Percentiles rank a stretch among this genome's conserved stretches.
phyloP scores from a whole-genome alignment of 768 basidiomycete species.

The Kwoniella bestiolae region DNA sequence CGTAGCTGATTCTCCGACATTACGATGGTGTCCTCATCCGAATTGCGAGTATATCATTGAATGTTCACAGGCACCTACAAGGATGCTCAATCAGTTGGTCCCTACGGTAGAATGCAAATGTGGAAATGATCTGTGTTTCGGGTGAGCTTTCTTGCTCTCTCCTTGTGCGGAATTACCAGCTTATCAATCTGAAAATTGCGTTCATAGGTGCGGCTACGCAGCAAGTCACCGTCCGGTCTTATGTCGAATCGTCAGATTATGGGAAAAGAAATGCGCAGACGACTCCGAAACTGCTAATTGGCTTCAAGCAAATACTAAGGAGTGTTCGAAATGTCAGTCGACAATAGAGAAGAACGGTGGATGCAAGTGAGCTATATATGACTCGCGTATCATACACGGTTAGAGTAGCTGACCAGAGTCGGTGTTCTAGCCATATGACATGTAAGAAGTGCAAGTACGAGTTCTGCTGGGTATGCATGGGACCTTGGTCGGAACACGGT shows the following conservation, averaged over 20 bases:
- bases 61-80: slow-evolving; percentile 78
- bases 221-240: slow-evolving; percentile 89
- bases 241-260: slow-evolving; percentile 84
- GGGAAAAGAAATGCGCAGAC: slow-evolving; percentile 96
- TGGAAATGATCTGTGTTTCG: slow-evolving; percentile 87
- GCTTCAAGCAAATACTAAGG: slow-evolving; percentile 99
- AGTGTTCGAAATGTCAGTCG: slow-evolving; percentile 91
- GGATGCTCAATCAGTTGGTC: slow-evolving; percentile 75
- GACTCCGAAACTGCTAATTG: slow-evolving; percentile 99
- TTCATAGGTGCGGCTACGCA: slow-evolving; percentile 71
- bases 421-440: slow-evolving; percentile 84
- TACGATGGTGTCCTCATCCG: slow-evolving; percentile 95
- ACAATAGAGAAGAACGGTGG: slow-evolving; percentile 99
- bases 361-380: slow-evolving; percentile 80
- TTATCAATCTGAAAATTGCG: not conserved
- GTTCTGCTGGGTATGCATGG: slow-evolving; percentile 99
- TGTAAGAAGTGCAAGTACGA: slow-evolving; percentile 96
- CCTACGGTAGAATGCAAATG: slow-evolving; percentile 88
- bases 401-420: slow-evolving; percentile 4
- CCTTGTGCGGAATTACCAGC: not conserved
- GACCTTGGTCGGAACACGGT: slow-evolving; percentile 96
- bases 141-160: slow-evolving; percentile 55
- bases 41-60: slow-evolving; percentile 92
- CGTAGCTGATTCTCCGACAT: slow-evolving; percentile 76
- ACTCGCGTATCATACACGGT: not conserved